phyloP scores from a whole-genome alignment of 139 green algal species.

The Auxenochlorella pyrenoidosa region DNA sequence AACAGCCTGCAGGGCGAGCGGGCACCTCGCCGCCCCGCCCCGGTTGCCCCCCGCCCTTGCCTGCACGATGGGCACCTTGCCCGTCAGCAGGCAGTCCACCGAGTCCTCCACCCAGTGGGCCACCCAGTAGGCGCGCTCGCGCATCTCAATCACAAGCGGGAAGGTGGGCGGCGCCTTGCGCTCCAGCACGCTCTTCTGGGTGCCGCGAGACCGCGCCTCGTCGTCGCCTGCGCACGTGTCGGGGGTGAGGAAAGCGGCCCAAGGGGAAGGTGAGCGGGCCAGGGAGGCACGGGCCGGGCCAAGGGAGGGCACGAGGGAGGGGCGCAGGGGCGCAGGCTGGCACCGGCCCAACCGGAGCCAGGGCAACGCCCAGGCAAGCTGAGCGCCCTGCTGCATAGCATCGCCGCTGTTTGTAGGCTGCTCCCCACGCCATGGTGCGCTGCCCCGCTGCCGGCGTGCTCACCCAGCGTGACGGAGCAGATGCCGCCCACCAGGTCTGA shows the following conservation, averaged over 20 bases:
- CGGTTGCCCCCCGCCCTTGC: conserved; percentile 32
- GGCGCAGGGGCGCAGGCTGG: too few species aligned
- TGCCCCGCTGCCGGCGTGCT: not conserved
- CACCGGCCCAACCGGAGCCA: too few species aligned
- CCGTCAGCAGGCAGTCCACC: conserved; percentile 86
- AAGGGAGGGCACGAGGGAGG: not conserved
- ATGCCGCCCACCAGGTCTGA: conserved; percentile 84
- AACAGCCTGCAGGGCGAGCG: too few species aligned
- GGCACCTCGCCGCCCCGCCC: not conserved
- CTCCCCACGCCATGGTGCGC: too few species aligned
- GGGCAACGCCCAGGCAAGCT: too few species aligned
- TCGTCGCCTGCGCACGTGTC: conserved; percentile 74
- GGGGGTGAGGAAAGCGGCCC: not conserved
- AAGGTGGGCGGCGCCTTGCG: conserved; percentile 91
- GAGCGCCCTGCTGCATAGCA: not conserved
- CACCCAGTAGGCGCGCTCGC: conserved; percentile 88
- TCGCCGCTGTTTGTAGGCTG: not conserved
- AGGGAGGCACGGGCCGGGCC: not conserved
- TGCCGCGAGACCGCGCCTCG: conserved; percentile 84
- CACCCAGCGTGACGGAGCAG: conserved; percentile 70
- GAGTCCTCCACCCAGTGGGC: conserved; percentile 85
- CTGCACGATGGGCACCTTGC: conserved; percentile 82
- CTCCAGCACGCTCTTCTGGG: conserved; percentile 98
- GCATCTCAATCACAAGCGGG: conserved; percentile 97
- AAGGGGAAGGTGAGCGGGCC: not conserved